These are phyloP conservation scores for Solanum verrucosum DNA, from an alignment of 257 asterid species.

Conservation along the genomic window DNA sequence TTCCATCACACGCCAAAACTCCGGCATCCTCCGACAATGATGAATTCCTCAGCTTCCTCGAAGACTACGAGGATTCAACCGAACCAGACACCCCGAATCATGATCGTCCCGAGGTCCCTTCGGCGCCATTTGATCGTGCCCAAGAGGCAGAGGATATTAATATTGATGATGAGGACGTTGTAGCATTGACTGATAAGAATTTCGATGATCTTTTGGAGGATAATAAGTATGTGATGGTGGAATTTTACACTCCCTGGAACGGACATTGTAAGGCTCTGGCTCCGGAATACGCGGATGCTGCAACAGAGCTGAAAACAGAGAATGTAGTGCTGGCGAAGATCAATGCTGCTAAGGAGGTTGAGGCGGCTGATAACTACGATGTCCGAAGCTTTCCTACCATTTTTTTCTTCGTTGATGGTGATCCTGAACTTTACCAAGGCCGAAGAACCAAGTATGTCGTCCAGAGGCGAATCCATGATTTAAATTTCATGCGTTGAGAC, in stretches of 20 bases:
- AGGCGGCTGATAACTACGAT: constrained; percentile 62
- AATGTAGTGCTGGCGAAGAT: constrained; percentile 70
- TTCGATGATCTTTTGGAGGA: constrained; percentile 52
- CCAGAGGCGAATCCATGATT: not conserved
- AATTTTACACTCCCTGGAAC: constrained; percentile 95
- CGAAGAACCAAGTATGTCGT: constrained; percentile 57
- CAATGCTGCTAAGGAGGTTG: constrained; percentile 67
- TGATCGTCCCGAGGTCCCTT: constrained; percentile 31
- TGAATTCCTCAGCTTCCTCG: constrained; percentile 77
- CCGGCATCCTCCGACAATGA: constrained; percentile 25
- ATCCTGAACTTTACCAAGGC: constrained; percentile 63
- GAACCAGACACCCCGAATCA: constrained; percentile 5
- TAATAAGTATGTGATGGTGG: constrained; percentile 75
- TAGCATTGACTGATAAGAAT: constrained; percentile 53
- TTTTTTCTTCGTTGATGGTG: constrained; percentile 69
- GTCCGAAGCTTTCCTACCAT: constrained; percentile 82
- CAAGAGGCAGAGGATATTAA: constrained; percentile 42
- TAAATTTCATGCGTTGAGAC: not conserved
- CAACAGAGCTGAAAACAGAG: constrained; percentile 65
- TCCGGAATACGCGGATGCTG: constrained; percentile 87
- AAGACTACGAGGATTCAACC: constrained; percentile 44
- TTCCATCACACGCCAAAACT: constrained; percentile 9
- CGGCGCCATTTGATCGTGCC: constrained; percentile 12
- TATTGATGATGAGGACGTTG: constrained; percentile 70
- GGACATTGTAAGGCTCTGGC: constrained; percentile 75